Base-by-base conservation (phyloP, 2,329 filamentous ascomycete species). In the Clonostachys solani region DNA sequence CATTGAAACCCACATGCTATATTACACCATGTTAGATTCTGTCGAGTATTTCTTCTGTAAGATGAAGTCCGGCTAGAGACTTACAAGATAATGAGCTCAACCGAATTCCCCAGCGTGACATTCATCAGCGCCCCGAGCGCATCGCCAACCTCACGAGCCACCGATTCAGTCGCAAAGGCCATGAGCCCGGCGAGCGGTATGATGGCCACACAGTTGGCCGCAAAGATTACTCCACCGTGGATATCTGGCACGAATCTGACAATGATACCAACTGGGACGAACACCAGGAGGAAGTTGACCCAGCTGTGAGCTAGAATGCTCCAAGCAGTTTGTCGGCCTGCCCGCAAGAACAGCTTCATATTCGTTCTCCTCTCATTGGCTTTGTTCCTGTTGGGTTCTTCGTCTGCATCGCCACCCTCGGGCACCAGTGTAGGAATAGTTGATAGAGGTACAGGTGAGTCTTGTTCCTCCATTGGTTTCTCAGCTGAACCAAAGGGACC, bases 71-170 rank as follows among this genome's bases (percentile, higher is more conserved):
- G 23, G 9, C 9, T 17, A 47, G 45, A 47, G 40, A 60, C 73
- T 62, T 63, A 78, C 74, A 89, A 90, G 53, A 91, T 89, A 60
- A 91, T 90, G 60, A 91, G 67, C 65, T 91, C 87, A 19, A 90
- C 87, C 18, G 86, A 84, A 62, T 91, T 90, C 55, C 87, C 86
- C 69, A 89, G 89, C 9, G 86, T 89, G 50, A 89, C 83, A 58
- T 89, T 90, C 61, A 89, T 77, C 56, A 90, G 65, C 34, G 86
- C 86, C 47, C 86, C 86, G 42, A 89, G 70, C 5, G 84, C 84
- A 60, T 90, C 86, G 45, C 86, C 87, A 66, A 91, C 76, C 55
- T 82, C 81, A 53, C 77, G 77, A 43, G 87, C 86, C 49, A 90
- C 86, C 48, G 81, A 86, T 67, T 91, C 87, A 15, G 87, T 91